A percentile compares a stretch with the other conserved stretches of the same genome.
These are phyloP conservation scores for Ascocoryne sarcoides DNA, from an alignment of 2,329 filamentous ascomycete species.

Conservation along the genomic window DNA sequence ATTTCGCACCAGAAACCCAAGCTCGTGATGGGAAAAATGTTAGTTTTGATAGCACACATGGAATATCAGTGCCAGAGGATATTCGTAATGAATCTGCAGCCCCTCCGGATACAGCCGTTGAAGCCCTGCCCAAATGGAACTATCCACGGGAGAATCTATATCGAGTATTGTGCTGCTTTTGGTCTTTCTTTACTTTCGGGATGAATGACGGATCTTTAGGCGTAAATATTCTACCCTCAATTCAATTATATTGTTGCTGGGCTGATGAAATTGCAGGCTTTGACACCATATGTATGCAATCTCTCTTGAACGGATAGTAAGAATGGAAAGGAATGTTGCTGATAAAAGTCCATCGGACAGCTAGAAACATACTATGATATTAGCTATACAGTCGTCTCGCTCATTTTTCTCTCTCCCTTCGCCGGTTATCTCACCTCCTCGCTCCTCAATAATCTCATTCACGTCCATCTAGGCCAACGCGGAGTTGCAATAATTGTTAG, in stretches of 20 bases:
- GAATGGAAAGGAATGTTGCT: too few relatives aligned
- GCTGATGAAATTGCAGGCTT: slow-evolving; percentile 34
- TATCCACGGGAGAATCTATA: slow-evolving; percentile 47
- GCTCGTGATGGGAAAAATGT: background rate
- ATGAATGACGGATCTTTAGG: slow-evolving; percentile 61
- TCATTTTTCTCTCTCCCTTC: slow-evolving; percentile 59
- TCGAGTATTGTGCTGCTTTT: slow-evolving; percentile 50
- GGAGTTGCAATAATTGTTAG: slow-evolving; percentile 59
- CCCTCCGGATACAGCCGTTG: slow-evolving; percentile 12
- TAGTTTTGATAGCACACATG: background rate
- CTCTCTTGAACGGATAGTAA: slow-evolving; percentile 2
- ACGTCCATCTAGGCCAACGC: slow-evolving; percentile 51
- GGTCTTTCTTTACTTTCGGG: slow-evolving; percentile 56
- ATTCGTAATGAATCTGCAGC: background rate
- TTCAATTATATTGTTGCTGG: slow-evolving; percentile 13
- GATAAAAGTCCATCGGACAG: too few relatives aligned
- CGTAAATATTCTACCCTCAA: slow-evolving; percentile 33
- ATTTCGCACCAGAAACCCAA: background rate
- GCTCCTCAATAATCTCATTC: slow-evolving; percentile 55
- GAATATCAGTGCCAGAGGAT: background rate
- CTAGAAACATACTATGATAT: slow-evolving; percentile 55
- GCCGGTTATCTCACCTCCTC: slow-evolving; percentile 56
- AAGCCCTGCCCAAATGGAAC: slow-evolving; percentile 52
- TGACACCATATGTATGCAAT: slow-evolving; percentile 35
- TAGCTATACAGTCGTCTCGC: slow-evolving; percentile 53